Conservation (phyloP, 495 filamentous ascomycete species). For the Rhypophila decipiens region DNA sequence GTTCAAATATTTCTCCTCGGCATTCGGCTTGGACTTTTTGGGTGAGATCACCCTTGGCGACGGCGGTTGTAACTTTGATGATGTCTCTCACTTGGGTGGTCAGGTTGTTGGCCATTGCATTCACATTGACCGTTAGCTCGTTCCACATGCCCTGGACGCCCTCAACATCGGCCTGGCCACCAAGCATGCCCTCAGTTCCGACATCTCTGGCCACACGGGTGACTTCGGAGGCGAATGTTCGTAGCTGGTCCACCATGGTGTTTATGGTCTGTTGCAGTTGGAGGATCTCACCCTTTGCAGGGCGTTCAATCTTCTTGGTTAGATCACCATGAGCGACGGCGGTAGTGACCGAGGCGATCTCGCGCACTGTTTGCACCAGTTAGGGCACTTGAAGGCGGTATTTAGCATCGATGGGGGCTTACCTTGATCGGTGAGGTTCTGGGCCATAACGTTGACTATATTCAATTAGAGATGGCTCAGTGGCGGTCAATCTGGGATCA, state of each 20-base stretch:
- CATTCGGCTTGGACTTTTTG: conserved; percentile 97
- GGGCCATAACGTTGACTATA: conserved; percentile 95
- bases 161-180: conserved; percentile 93
- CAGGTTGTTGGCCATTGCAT: conserved; percentile 96
- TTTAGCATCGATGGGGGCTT: too few relatives aligned
- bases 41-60: conserved; percentile 91
- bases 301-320: conserved; percentile 91
- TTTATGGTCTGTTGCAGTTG: conserved; percentile 98
- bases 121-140: conserved; percentile 95
- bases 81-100: conserved; percentile 98
- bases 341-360: conserved; percentile 94
- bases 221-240: conserved; percentile 95
- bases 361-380: conserved; percentile 61
- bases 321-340: conserved; percentile 95
- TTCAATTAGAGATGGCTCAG: conserved; percentile 10
- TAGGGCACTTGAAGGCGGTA: too few relatives aligned
- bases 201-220: conserved; percentile 95
- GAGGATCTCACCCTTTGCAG: conserved; percentile 90
- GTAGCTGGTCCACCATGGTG: conserved; percentile 96
- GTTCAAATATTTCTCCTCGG: conserved; percentile 89
- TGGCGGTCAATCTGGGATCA: not conserved
- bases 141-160: conserved; percentile 85
- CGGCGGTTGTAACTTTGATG: conserved; percentile 95
- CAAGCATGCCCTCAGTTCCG: conserved; percentile 93
- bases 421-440: conserved; percentile 57